phyloP scores from a whole-genome alignment of 257 asterid genomes.

The Craterostigma plantagineum region DNA sequence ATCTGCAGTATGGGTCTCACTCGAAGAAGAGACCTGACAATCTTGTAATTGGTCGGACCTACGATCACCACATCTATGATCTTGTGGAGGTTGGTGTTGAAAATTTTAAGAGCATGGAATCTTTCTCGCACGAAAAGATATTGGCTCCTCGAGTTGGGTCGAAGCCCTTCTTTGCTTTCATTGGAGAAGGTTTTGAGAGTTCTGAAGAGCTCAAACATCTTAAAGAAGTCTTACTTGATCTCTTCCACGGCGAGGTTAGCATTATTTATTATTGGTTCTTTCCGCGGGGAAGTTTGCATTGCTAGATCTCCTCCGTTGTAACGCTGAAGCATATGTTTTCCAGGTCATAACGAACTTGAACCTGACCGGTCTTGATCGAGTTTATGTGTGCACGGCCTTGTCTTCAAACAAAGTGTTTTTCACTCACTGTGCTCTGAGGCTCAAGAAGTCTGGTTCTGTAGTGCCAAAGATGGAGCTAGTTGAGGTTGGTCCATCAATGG shows the following conservation, averaged over 20 bases:
- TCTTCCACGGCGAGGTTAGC: conserved; percentile 77
- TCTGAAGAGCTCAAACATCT: conserved; percentile 74
- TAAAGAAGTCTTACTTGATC: conserved; percentile 74
- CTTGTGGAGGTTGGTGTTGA: conserved; percentile 91
- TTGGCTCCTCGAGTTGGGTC: conserved; percentile 75
- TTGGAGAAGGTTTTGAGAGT: conserved; percentile 92
- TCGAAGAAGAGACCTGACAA: conserved; percentile 94
- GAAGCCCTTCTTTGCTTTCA: conserved; percentile 77
- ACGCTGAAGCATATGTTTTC: background rate
- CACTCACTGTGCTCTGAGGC: conserved; percentile 69
- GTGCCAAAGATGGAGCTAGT: conserved; percentile 81
- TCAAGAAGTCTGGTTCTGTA: conserved; percentile 73
- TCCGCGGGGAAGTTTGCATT: background rate
- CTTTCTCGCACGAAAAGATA: conserved; percentile 64
- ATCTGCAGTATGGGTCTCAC: conserved; percentile 72
- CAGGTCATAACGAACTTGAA: conserved; percentile 76
- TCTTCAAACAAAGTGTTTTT: conserved; percentile 47
- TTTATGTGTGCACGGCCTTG: conserved; percentile 61
- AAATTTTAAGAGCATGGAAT: conserved; percentile 54
- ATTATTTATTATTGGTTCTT: conserved; percentile 4
- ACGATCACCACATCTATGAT: conserved; percentile 77
- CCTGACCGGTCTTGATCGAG: conserved; percentile 86
- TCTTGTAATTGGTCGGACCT: conserved; percentile 79
- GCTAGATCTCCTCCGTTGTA: no score
- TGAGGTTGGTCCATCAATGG: conserved; percentile 98